Base-by-base conservation (phyloP, 83 land plant species). In the Picea abies region DNA sequence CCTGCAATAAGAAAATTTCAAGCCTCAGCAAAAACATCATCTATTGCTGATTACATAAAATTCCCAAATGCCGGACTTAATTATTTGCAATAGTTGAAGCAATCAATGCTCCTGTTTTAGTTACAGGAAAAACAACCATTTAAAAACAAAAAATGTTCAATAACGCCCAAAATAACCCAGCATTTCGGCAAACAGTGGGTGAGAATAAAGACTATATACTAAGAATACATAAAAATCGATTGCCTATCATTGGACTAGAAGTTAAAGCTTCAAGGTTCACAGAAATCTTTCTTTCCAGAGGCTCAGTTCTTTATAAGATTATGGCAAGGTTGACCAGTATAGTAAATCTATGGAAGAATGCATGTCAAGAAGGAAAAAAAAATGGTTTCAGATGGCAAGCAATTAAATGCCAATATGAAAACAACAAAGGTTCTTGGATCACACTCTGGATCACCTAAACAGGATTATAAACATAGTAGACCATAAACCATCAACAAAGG, bases 1-100 rank as follows among this genome's bases (percentile, higher is more conserved):
- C 95, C 95, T 93, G 95, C 60, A 49, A 87, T 68, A 1, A 70
- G 52, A 73, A 63, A 9, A 52, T 15, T 25, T 44, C 23, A 77
- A 69, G 63, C 39, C 60, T 66, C 52, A 49, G 67, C 72, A 39
- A 81, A 60, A 32, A 73, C 6, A 26, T 78, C 63, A 26, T 22
- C 4, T 52, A 58, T 2, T 41, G 44, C n/a, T 8, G 3, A 49
- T 72, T 17, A 58, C 19, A 32, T 32, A 60, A 78, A 60, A 56
- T 78, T 56, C 62, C n/a, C 23, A 78, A 26, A 78, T 72, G 23
- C 32, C 14, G 25, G 25, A 26, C 63, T n/a, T 78, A 56, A 60
- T 14, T 25, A 10, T 15, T 3, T 77, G 62, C 35, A 52, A 77
- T 5, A 14, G 60, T 58, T 68, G 35, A 68, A 32, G 29, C 22